Evolutionary conservation across 768 basidiomycete species (phyloP).

Genomic region (Neoboletus brunneissimus): DNA sequence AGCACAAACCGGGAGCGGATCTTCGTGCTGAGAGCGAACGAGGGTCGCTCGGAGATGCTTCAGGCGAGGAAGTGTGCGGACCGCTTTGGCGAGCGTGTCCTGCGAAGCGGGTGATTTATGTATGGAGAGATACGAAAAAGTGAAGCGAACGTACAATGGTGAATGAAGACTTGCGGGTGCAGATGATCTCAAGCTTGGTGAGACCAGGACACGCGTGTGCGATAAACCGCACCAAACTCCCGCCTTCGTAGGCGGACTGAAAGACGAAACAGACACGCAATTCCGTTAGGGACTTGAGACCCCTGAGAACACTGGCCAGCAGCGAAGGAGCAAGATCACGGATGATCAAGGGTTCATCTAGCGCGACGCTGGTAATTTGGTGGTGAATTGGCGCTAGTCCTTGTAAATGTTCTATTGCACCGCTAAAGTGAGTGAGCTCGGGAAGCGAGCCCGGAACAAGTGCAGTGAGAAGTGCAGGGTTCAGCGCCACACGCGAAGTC

Average conservation of each 20-base stretch:
- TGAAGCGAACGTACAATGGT: constrained; percentile 49
- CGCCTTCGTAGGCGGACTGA: constrained; percentile 73
- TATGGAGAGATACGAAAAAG: not conserved
- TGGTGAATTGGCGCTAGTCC: constrained; percentile 49
- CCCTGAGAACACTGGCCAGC: constrained; percentile 57
- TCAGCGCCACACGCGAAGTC: constrained; percentile 52
- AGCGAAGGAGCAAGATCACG: constrained; percentile 65
- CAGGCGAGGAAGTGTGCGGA: constrained; percentile 61
- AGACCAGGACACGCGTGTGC: constrained; percentile 65
- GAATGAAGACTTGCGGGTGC: constrained; percentile 67
- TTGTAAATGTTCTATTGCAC: constrained; percentile 65
- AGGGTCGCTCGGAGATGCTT: constrained; percentile 61
- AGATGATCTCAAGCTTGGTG: constrained; percentile 61
- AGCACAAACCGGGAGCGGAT: constrained; percentile 55
- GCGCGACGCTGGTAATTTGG: constrained; percentile 52
- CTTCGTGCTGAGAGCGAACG: constrained; percentile 66
- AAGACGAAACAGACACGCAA: constrained; percentile 66
- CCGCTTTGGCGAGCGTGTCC: constrained; percentile 52
- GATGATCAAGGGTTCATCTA: constrained; percentile 64
- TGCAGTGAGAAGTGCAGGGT: constrained; percentile 50
- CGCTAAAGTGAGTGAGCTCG: constrained; percentile 56
- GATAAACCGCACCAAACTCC: constrained; percentile 64
- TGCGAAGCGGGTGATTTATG: constrained; percentile 3
- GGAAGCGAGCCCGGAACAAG: constrained; percentile 47
- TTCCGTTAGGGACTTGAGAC: constrained; percentile 51